Evolutionary conservation across 2,329 filamentous ascomycete species (phyloP).

Genomic region (Hirsutella minnesotensis): DNA sequence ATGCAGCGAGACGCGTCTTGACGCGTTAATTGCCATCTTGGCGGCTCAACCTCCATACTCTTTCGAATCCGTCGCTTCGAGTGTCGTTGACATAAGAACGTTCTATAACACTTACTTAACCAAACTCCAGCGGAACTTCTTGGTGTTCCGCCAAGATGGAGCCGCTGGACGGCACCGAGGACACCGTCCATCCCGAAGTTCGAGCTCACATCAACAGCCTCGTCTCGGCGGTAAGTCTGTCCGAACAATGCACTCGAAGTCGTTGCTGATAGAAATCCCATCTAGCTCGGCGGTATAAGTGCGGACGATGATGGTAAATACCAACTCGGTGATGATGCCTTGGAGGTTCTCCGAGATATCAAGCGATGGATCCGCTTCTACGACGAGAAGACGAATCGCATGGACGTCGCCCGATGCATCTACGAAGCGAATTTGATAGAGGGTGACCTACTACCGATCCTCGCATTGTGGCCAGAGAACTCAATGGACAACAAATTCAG

Average conservation of each 20-base stretch:
- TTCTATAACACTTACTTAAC: too few species aligned
- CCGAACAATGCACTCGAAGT: background rate
- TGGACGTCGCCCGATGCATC: constrained; percentile 88
- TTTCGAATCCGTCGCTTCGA: too few species aligned
- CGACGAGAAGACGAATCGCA: constrained; percentile 84
- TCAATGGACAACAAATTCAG: constrained; percentile 62
- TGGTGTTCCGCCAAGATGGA: constrained; percentile 38
- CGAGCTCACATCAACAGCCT: constrained; percentile 89
- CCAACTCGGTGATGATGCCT: constrained; percentile 81
- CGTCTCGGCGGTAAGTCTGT: constrained; percentile 67
- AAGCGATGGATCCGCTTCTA: constrained; percentile 92
- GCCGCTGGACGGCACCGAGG: constrained; percentile 34
- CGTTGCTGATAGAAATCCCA: constrained; percentile 7
- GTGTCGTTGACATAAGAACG: too few species aligned
- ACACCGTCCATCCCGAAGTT: constrained; percentile 80
- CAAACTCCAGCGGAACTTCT: too few species aligned
- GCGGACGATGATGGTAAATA: constrained; percentile 73
- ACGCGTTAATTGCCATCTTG: constrained; percentile 6
- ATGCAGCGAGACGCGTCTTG: constrained; percentile 10
- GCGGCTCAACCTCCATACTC: too few species aligned
- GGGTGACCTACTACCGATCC: constrained; percentile 80
- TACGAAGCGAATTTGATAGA: constrained; percentile 86
- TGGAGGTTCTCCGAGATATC: constrained; percentile 84
- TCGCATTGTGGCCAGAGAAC: constrained; percentile 69
- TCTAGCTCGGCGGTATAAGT: constrained; percentile 72